Base-by-base conservation (phyloP, 2,329 filamentous ascomycete species). In the Aspergillus fumigatiaffinis region DNA sequence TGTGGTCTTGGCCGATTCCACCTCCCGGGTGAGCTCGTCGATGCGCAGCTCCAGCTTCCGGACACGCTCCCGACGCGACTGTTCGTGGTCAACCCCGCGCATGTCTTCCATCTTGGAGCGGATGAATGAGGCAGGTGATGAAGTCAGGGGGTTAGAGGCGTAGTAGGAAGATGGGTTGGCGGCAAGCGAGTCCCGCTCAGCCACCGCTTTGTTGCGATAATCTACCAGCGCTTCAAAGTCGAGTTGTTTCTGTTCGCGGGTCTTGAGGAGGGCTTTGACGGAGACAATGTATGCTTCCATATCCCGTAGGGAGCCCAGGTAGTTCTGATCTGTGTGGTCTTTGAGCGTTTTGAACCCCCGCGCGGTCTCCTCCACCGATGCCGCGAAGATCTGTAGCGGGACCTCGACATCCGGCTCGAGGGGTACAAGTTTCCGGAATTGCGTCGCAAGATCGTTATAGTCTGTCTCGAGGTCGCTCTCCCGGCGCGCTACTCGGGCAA, bases 171-270 rank as follows among this genome's bases (percentile, higher is more conserved):
- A 76, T 44, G 83, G 82, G 60, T 88, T 86, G 10, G 87, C 85
- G 42, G 85, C 84, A 2, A 96, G 85, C 17, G 84, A 81, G 75
- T 99, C 94, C 50, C 92, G 88, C 74, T 99, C 94, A 3, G 86
- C 79, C 2, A 91, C 91, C 0, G 91, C 91, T 73, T 96, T 96
- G 77, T 90, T 90, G 54, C 97, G 89, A 74, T 97, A 97, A 72
- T 97, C 93, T 28, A 92, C 96, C 35, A 99, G 82, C 63, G 91
- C 92, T 77, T 99, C 94, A 69, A 93, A 96, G 77, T 99, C 94
- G 57, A 99, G 88, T 73, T 99, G 94, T 73, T 99, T 99, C 78
- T 95, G 92, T 78, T 99, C 94, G 38, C 94, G 88, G 1, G 91
- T 91, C 74, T 96, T 96, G 62, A 99, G 86, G 4, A 99, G 86